phyloP scores from a whole-genome alignment of 2,329 filamentous ascomycete genomes.

The Xylariales sp. region DNA sequence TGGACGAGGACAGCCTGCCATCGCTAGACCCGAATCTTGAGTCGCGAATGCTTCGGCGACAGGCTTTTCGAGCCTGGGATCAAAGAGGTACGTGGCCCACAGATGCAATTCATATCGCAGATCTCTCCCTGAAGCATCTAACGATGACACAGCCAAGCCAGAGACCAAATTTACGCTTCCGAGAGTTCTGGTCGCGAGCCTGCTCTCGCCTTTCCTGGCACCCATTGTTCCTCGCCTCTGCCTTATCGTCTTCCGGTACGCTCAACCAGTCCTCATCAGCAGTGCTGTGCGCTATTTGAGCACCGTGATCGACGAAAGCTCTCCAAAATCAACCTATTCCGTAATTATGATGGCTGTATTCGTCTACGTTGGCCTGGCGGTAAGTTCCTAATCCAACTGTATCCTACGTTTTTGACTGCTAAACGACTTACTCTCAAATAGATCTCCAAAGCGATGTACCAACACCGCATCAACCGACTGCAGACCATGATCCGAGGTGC shows the following conservation, averaged over 20 bases:
- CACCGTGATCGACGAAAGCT: neutral
- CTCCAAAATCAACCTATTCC: neutral
- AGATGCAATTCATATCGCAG: neutral
- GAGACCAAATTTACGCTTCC: neutral
- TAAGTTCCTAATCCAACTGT: neutral
- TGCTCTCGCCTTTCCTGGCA: neutral
- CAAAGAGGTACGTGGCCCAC: neutral
- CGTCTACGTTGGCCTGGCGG: conserved; percentile 6
- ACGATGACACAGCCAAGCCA: no score
- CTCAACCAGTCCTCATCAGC: neutral
- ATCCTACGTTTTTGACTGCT: neutral
- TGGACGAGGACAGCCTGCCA: neutral
- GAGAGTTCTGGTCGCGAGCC: neutral
- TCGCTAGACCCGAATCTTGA: no score
- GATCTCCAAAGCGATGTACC: conserved; percentile 28
- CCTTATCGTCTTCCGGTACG: neutral
- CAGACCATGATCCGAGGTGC: conserved; percentile 29
- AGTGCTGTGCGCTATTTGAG: neutral
- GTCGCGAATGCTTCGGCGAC: no score
- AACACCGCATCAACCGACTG: conserved; percentile 26
- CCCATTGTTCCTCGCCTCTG: neutral
- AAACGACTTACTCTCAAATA: conserved; percentile 12
- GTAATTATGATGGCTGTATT: neutral
- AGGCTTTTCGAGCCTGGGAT: neutral
- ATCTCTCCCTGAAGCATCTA: no score